These are phyloP conservation scores for Hortiboletus flavorubellus DNA, from an alignment of 768 basidiomycete genomes.

Conservation along the genomic window DNA sequence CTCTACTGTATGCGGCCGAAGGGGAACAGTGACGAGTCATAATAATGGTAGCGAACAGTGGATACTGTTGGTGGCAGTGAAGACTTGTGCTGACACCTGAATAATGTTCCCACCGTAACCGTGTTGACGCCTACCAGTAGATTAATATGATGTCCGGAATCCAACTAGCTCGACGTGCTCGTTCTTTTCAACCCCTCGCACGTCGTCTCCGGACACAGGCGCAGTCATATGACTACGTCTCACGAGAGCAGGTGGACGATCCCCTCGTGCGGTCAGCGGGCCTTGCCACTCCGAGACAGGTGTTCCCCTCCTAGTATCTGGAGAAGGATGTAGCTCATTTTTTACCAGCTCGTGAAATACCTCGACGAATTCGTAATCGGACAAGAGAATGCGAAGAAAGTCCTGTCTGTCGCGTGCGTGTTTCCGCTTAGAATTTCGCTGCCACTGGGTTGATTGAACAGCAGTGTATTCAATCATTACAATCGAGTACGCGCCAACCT, in stretches of 20 bases:
- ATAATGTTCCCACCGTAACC: neutral
- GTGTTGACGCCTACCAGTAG: no score
- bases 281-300: constrained; percentile 60
- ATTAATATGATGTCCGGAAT: constrained; percentile 16
- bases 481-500: constrained; percentile 79
- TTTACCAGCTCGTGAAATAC: constrained; percentile 69
- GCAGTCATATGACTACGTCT: constrained; percentile 40
- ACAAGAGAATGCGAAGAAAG: constrained; percentile 90
- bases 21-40: constrained; percentile 50
- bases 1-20: constrained; percentile 36
- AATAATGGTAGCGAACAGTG: neutral
- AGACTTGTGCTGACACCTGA: neutral
- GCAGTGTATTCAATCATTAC: constrained; percentile 92
- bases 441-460: neutral
- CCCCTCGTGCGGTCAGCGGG: constrained; percentile 41
- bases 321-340: constrained; percentile 7
- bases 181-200: constrained; percentile 26
- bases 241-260: constrained; percentile 32
- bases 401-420: constrained; percentile 88
- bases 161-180: constrained; percentile 24
- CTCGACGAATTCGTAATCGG: constrained; percentile 89
- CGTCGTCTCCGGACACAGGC: constrained; percentile 57
- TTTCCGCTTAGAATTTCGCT: neutral
- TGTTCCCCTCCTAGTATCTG: constrained; percentile 12
- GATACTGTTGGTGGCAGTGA: neutral